Conservation (phyloP, 805 yeast genomes). For the Zygotorulaspora florentina region DNA sequence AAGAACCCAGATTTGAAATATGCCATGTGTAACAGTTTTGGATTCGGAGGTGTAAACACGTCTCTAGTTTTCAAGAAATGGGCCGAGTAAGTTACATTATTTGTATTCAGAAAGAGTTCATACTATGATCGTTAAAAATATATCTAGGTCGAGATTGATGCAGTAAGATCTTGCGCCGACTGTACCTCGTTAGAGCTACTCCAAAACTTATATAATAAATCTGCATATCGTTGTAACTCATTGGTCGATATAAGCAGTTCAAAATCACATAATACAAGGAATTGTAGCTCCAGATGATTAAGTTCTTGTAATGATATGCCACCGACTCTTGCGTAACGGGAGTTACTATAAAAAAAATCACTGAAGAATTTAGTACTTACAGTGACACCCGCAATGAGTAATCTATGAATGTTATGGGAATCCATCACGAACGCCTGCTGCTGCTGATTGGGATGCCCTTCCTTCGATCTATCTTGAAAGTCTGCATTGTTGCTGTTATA, state of each 20-base stretch:
- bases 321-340: slow-evolving; percentile 92
- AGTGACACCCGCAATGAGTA: slow-evolving; percentile 91
- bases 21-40: slow-evolving; percentile 87
- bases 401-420: slow-evolving; percentile 88
- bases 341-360: slow-evolving; percentile 90
- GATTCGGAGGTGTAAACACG: slow-evolving; percentile 96
- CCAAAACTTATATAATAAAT: slow-evolving; percentile 80
- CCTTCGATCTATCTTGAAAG: slow-evolving; percentile 8
- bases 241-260: slow-evolving; percentile 82
- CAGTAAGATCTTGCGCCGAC: neutral
- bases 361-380: slow-evolving; percentile 93
- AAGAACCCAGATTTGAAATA: slow-evolving; percentile 40
- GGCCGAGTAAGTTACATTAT: slow-evolving; percentile 3
- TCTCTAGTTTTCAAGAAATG: slow-evolving; percentile 52
- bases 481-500: slow-evolving; percentile 12
- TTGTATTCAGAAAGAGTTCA: neutral
- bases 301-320: slow-evolving; percentile 91
- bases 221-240: slow-evolving; percentile 88
- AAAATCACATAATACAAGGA: slow-evolving; percentile 78
- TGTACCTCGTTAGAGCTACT: slow-evolving; percentile 27
- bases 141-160: neutral
- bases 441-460: slow-evolving; percentile 22
- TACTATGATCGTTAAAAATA: neutral
- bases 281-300: slow-evolving; percentile 88
- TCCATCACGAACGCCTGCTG: slow-evolving; percentile 88